A percentile compares a stretch with the other conserved stretches of the same genome.
These are phyloP conservation scores for Penicillium cosmopolitanum DNA, from an alignment of 495 filamentous ascomycete genomes.

Conservation along the genomic window DNA sequence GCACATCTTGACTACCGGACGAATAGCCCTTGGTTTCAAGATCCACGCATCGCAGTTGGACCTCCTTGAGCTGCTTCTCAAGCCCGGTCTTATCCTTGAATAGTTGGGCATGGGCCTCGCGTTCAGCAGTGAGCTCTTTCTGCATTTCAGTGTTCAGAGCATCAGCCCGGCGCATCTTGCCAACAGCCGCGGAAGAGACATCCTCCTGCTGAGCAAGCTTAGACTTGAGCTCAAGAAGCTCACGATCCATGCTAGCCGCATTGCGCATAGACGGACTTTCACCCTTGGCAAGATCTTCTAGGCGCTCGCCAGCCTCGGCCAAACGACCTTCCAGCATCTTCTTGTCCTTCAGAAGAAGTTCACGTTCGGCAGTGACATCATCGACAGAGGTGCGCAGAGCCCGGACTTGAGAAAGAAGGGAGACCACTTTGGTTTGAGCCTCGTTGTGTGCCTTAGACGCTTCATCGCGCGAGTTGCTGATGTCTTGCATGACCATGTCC, in stretches of 20 bases:
- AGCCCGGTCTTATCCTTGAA: conserved; percentile 90
- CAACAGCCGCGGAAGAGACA: conserved; percentile 86
- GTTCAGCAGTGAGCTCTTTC: conserved; percentile 90
- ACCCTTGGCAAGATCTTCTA: conserved; percentile 87
- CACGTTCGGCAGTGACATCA: conserved; percentile 83
- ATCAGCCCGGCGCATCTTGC: conserved; percentile 98
- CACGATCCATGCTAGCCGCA: conserved; percentile 85
- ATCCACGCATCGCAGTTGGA: conserved; percentile 87
- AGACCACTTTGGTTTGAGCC: conserved; percentile 88
- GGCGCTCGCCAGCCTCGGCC: conserved; percentile 81
- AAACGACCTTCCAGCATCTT: conserved; percentile 85
- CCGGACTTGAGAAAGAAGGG: conserved; percentile 88
- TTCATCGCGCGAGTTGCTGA: conserved; percentile 88
- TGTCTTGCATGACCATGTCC: conserved; percentile 87
- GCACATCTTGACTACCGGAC: conserved; percentile 88
- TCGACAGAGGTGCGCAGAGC: conserved; percentile 82
- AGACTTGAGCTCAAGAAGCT: conserved; percentile 88
- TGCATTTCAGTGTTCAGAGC: conserved; percentile 86
- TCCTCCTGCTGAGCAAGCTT: conserved; percentile 92
- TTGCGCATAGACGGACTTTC: conserved; percentile 91
- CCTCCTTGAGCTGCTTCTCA: conserved; percentile 89
- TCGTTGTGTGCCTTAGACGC: conserved; percentile 92
- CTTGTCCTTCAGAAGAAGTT: conserved; percentile 86
- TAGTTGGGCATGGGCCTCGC: conserved; percentile 79
- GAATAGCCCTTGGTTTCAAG: conserved; percentile 97